Evolutionary conservation across 164 flowering plant genomes (phyloP).

Genomic region (Paratinospora sagittata): DNA sequence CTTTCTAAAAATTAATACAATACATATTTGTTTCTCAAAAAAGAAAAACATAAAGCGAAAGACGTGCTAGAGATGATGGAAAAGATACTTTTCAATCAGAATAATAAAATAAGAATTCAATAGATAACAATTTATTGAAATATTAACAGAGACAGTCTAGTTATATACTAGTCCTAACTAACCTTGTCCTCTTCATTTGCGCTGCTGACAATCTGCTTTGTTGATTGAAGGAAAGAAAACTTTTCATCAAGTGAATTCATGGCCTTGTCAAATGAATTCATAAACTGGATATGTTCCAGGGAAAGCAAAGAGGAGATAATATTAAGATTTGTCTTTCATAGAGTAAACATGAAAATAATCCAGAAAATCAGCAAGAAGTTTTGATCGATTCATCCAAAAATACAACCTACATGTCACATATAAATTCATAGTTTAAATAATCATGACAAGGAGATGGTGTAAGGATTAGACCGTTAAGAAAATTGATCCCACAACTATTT

Average conservation of each 20-base stretch:
- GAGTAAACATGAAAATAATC: neutral
- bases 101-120: too few relatives aligned
- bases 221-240: conserved; percentile 70
- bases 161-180: conserved; percentile 27
- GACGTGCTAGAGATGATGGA: too few relatives aligned
- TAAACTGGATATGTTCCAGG: conserved; percentile 54
- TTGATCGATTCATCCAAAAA: neutral
- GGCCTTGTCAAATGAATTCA: conserved; percentile 89
- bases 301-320: conserved; percentile 11
- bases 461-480: neutral
- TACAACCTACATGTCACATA: neutral
- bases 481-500: too few relatives aligned
- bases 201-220: conserved; percentile 84
- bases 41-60: too few relatives aligned
- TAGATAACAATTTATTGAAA: too few relatives aligned
- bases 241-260: conserved; percentile 84
- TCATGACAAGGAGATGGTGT: neutral
- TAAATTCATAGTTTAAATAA: too few relatives aligned
- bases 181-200: conserved; percentile 80
- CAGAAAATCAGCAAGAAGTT: neutral
- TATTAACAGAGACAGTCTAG: neutral
- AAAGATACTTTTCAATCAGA: too few relatives aligned
- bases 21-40: too few relatives aligned
- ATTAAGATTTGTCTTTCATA: conserved; percentile 9
- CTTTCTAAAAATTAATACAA: too few relatives aligned